These are phyloP conservation scores for Backusella circina DNA, from an alignment of 192 early-diverging fungal genomes.

Conservation along the genomic window DNA sequence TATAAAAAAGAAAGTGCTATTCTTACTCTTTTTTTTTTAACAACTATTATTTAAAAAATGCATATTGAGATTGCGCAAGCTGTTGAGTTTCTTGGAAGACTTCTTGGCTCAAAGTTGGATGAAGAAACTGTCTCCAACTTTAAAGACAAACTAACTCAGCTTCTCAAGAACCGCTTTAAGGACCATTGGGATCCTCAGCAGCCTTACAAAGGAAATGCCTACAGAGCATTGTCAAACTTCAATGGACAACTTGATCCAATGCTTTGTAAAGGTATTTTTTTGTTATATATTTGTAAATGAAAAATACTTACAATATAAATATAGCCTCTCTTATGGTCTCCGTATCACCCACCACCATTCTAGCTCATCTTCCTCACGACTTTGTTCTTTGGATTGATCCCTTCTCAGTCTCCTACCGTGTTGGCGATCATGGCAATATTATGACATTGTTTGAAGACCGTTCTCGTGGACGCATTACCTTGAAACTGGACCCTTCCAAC, in stretches of 20 bases:
- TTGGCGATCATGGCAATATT: slow-evolving; percentile 68
- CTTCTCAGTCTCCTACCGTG: slow-evolving; percentile 67
- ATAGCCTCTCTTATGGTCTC: slow-evolving; percentile 49
- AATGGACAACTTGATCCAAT: slow-evolving; percentile 61
- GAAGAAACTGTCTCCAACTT: slow-evolving; percentile 30
- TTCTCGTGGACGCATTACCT: slow-evolving; percentile 35
- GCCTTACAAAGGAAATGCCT: slow-evolving; percentile 69
- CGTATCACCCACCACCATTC: slow-evolving; percentile 44
- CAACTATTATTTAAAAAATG: slow-evolving; percentile 14
- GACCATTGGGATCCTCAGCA: slow-evolving; percentile 73
- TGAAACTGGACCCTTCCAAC: slow-evolving; percentile 21
- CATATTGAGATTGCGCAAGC: slow-evolving; percentile 39
- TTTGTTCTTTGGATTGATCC: slow-evolving; percentile 76
- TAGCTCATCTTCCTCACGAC: slow-evolving; percentile 61
- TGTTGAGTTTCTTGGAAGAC: slow-evolving; percentile 34
- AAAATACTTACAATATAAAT: neutral
- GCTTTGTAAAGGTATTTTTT: slow-evolving; percentile 46
- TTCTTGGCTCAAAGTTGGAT: slow-evolving; percentile 29
- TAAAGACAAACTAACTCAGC: slow-evolving; percentile 45
- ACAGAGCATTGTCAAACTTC: slow-evolving; percentile 73
- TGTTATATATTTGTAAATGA: neutral
- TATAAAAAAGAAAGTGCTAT: neutral
- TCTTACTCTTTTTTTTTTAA: too few relatives aligned
- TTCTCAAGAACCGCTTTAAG: slow-evolving; percentile 55
- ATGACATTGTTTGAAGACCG: slow-evolving; percentile 67